Evolutionary conservation across 2,329 filamentous ascomycete genomes (phyloP).

Genomic region (Metarhizium album): DNA sequence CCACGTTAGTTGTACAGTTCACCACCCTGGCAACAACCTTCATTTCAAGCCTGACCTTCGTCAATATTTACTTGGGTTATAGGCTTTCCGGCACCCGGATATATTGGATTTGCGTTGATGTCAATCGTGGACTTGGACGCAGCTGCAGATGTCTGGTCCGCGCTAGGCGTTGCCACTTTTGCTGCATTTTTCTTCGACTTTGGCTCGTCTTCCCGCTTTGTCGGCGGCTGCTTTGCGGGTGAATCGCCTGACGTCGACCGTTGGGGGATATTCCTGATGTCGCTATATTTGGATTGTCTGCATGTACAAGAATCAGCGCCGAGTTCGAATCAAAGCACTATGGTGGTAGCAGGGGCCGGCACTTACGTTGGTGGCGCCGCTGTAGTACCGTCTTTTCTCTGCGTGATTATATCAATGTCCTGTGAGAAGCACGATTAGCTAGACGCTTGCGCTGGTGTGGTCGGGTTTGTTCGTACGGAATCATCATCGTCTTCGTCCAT

Average conservation of each 20-base stretch:
- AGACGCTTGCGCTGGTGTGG: not conserved
- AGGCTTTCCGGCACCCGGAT: conserved; percentile 71
- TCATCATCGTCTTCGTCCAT: conserved; percentile 51
- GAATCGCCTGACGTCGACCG: conserved; percentile 43
- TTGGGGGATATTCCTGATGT: conserved; percentile 55
- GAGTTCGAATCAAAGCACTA: not conserved
- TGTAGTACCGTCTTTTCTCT: conserved; percentile 53
- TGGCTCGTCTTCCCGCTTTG: conserved; percentile 35
- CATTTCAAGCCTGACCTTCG: conserved; percentile 34
- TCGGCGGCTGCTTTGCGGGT: conserved; percentile 31
- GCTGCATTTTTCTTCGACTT: conserved; percentile 17
- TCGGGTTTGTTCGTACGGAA: conserved; percentile 14
- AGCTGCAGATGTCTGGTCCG: conserved; percentile 48
- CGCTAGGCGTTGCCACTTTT: conserved; percentile 31
- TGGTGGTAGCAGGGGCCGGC: not conserved
- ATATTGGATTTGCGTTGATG: conserved; percentile 70
- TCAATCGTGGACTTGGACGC: conserved; percentile 75
- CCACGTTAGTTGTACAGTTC: not conserved
- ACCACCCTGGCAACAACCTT: no score
- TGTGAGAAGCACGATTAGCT: conserved; percentile 16
- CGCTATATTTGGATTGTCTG: conserved; percentile 52
- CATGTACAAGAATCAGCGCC: not conserved
- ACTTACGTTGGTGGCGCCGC: conserved; percentile 47
- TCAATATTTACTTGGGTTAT: conserved; percentile 68
- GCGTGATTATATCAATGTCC: conserved; percentile 60